Base-by-base conservation (phyloP, 805 yeast genomes). In the Lipomyces sp. region DNA sequence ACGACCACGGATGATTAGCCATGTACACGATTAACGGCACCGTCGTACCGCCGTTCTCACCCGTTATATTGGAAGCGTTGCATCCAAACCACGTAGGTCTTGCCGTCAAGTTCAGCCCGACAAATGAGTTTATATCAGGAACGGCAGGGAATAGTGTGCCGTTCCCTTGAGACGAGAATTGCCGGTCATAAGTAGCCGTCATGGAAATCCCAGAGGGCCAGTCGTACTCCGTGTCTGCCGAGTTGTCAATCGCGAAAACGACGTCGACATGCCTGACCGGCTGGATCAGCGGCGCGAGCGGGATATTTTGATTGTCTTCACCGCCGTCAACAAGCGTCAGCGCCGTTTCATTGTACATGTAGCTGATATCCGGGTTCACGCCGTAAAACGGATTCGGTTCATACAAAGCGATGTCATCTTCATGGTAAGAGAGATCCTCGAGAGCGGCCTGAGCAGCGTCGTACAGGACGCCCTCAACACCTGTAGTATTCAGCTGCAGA, bases 61-160 rank as follows among this genome's bases (percentile, higher is more conserved):
- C 79, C 6, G 92, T 86, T 74, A 88, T 64, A 74, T 90, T 89
- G 0, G 77, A 71, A 3, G 90, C 82, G 74, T 89, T 84, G 77
- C 97, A 91, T 42, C 97, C 97, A 75, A 92, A 92, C 79, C 92
- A 91, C 0, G 89, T 82, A 60, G 97, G 96, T 67, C 79, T 83
- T 8, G 87, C 80, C 15, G 90, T 87, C 69, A 90, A 80, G 65
- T 89, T 89, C 69, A 79, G 72, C 66, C 83, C 82, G 33, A 85
- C 74, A 76, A 90, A 89, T 0, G 92, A 83, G 55, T 82, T 77
- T 34, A 76, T 79, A 75, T 86, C 93, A 11, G 97, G 97, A 63
- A 91, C 93, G 71, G 89, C 85, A 8, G 97, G 96, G 82, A 89
- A 90, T 2, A 88, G 80, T 34, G 90, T 84, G 59, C 85, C 85